Evolutionary conservation across 441 rosid genomes (phyloP).

Genomic region (Erodium moschatum): DNA sequence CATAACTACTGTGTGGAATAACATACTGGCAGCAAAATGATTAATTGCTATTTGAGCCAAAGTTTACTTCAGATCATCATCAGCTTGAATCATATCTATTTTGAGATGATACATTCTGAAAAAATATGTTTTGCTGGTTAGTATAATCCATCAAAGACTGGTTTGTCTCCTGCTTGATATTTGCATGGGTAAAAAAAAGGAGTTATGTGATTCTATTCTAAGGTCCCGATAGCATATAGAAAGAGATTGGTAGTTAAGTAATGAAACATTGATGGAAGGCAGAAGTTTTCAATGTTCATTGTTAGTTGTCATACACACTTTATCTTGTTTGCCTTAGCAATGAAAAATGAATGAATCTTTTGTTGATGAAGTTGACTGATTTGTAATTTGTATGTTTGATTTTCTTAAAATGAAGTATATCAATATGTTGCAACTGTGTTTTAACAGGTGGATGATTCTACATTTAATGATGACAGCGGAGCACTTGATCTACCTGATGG

Average conservation of each 20-base stretch:
- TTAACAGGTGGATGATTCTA: conserved; percentile 77
- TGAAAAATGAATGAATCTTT: background rate
- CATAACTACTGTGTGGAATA: too few relatives aligned
- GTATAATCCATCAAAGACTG: background rate
- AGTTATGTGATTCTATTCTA: background rate
- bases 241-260: conserved; percentile 2
- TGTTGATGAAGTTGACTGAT: background rate
- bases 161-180: background rate
- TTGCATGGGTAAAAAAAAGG: background rate
- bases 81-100: too few relatives aligned
- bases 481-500: conserved; percentile 73
- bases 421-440: conserved; percentile 18
- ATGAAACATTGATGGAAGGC: conserved; percentile 4
- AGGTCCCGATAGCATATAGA: background rate
- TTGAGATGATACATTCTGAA: background rate
- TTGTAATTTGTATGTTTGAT: background rate
- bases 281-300: background rate
- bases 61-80: too few relatives aligned
- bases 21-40: too few relatives aligned
- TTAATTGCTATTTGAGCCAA: too few relatives aligned
- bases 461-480: conserved; percentile 49
- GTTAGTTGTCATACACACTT: background rate
- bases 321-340: background rate
- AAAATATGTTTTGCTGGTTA: background rate
- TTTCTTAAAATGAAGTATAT: conserved; percentile 4